Conservation (phyloP, 2,329 filamentous ascomycete genomes). For the Aspergillus sp. region DNA sequence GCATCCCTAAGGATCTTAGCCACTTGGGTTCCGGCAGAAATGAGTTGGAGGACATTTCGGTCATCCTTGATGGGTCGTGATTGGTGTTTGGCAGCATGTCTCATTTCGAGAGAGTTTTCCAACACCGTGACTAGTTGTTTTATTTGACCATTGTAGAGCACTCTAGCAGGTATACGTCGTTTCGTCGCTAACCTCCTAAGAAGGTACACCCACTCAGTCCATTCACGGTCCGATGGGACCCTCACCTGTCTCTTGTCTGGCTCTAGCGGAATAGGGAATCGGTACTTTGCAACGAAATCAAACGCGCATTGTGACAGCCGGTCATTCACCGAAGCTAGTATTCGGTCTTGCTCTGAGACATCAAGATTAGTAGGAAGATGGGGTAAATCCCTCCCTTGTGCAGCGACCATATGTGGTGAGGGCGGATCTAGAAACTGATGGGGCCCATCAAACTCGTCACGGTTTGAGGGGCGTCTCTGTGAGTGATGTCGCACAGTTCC, state of each 20-base stretch:
- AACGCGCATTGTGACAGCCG: constrained; percentile 81
- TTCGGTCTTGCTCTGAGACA: constrained; percentile 80
- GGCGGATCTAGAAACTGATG: constrained; percentile 78
- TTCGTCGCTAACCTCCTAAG: constrained; percentile 84
- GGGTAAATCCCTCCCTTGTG: constrained; percentile 77
- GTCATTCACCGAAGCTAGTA: constrained; percentile 79
- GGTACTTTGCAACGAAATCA: constrained; percentile 88
- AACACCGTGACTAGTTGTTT: constrained; percentile 86
- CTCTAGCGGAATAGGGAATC: constrained; percentile 82
- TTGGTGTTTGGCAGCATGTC: constrained; percentile 80
- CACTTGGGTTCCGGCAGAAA: constrained; percentile 83
- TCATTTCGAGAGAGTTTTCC: constrained; percentile 86
- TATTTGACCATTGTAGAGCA: constrained; percentile 86
- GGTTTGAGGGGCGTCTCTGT: constrained; percentile 72
- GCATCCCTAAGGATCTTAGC: constrained; percentile 85
- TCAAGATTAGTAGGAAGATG: constrained; percentile 79
- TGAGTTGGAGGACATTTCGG: constrained; percentile 81
- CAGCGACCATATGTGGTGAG: constrained; percentile 67
- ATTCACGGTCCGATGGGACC: constrained; percentile 74
- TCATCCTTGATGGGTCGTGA: constrained; percentile 83
- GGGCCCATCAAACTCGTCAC: constrained; percentile 86
- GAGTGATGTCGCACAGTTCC: constrained; percentile 37
- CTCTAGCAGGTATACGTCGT: constrained; percentile 76
- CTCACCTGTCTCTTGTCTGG: constrained; percentile 78
- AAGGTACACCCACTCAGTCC: constrained; percentile 90